phyloP scores from a whole-genome alignment of 176 grass and related monocot species.

The Carex pumila region DNA sequence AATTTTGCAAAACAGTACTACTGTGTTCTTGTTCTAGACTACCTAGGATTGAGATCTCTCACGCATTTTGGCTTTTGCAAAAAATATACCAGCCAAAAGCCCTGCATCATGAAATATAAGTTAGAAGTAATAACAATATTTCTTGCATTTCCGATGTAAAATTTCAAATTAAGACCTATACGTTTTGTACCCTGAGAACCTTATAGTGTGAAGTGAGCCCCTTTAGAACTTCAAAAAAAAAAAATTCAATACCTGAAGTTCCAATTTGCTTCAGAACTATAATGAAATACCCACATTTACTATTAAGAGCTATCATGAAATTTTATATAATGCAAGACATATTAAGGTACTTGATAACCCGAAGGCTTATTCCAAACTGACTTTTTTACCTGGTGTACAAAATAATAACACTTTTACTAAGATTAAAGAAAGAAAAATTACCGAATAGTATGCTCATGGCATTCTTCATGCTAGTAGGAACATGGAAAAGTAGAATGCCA shows the following conservation, averaged over 20 bases:
- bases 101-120: slow-evolving; percentile 28
- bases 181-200: not conserved
- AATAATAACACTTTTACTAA: not conserved
- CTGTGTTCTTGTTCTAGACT: slow-evolving; percentile 7
- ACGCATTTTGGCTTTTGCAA: slow-evolving; percentile 69
- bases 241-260: no score
- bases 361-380: not conserved
- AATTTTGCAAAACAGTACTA: not conserved
- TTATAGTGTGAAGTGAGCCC: not conserved
- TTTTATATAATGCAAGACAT: not conserved
- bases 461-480: slow-evolving; percentile 78
- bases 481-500: slow-evolving; percentile 78
- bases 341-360: not conserved
- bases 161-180: not conserved
- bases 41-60: slow-evolving; percentile 33
- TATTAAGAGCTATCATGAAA: not conserved
- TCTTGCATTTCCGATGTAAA: not conserved
- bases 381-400: not conserved
- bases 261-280: no score
- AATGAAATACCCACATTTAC: no score
- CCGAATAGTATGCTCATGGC: slow-evolving; percentile 70
- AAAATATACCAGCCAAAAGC: slow-evolving; percentile 78
- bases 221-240: not conserved
- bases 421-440: slow-evolving; percentile 27
- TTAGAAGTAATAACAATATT: not conserved